A percentile compares a stretch with the other conserved stretches of the same genome.
Conservation (phyloP, 148 eudicot species). For the Rhododendron ferrugineum region DNA sequence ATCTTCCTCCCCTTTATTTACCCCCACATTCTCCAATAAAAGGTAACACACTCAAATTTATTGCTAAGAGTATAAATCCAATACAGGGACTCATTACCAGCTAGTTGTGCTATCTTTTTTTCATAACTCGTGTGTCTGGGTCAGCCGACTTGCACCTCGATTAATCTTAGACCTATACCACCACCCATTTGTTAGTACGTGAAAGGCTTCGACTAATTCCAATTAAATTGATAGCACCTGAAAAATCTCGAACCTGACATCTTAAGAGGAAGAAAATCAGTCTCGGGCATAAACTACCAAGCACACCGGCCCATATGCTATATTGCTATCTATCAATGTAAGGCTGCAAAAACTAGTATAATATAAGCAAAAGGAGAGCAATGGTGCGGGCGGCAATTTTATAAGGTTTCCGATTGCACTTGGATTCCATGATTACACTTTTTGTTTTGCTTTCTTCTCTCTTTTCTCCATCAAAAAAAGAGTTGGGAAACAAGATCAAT, state of each 20-base stretch:
- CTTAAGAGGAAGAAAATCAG: too few species aligned
- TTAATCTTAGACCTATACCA: too few species aligned
- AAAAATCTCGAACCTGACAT: too few species aligned
- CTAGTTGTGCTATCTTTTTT: conserved; percentile 3
- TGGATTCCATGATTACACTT: conserved; percentile 4
- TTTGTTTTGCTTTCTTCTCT: background rate
- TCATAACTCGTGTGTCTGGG: too few species aligned
- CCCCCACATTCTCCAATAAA: too few species aligned
- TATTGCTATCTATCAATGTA: too few species aligned
- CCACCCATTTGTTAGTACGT: too few species aligned
- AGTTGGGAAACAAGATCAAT: conserved; percentile 20
- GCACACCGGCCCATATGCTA: too few species aligned
- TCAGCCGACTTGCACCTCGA: too few species aligned
- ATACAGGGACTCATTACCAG: conserved; percentile 14
- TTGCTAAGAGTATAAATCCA: conserved; percentile 22
- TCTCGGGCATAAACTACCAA: too few species aligned
- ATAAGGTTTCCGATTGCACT: background rate
- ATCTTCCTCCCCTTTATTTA: conserved; percentile 2
- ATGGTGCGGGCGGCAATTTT: conserved; percentile 5
- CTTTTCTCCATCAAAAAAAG: background rate
- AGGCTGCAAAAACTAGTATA: conserved; percentile 2
- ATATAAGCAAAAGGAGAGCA: background rate
- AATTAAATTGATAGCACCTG: too few species aligned
- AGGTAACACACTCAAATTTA: conserved; percentile 9
- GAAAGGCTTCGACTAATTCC: too few species aligned